Conservation (phyloP, 1,284 basidiomycete species). For the Stygiomarasmius scandens region DNA sequence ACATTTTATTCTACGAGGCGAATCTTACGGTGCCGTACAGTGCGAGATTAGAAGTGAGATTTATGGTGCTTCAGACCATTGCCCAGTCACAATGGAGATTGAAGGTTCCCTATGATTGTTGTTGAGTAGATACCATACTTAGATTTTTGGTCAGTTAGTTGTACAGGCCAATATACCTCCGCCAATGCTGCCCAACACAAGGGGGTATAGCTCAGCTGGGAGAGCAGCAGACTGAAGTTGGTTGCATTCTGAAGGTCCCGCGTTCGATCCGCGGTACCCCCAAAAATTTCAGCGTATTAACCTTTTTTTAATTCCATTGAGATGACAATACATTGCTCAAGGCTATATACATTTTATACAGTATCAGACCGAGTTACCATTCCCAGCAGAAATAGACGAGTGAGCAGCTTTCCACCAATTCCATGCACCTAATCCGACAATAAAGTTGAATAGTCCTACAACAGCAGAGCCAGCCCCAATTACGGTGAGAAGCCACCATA, state of each 20-base stretch:
- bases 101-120: slow-evolving; percentile 36
- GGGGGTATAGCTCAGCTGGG: slow-evolving; percentile 14
- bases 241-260: slow-evolving; percentile 7
- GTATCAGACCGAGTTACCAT: too few relatives aligned
- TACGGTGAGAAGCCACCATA: slow-evolving; percentile 74
- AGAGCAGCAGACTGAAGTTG: slow-evolving; percentile 11
- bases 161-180: too few relatives aligned
- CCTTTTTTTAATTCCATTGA: too few relatives aligned
- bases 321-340: too few relatives aligned
- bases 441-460: slow-evolving; percentile 69
- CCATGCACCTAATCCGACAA: slow-evolving; percentile 62
- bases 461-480: slow-evolving; percentile 75
- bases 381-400: not conserved
- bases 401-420: slow-evolving; percentile 45
- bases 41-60: slow-evolving; percentile 85
- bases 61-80: slow-evolving; percentile 85
- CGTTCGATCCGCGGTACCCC: slow-evolving; percentile 14
- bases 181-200: too few relatives aligned
- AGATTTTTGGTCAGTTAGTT: too few relatives aligned
- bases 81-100: slow-evolving; percentile 78
- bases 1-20: slow-evolving; percentile 4
- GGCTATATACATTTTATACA: too few relatives aligned
- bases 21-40: slow-evolving; percentile 24
- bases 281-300: not conserved
- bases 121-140: slow-evolving; percentile 33